These are phyloP conservation scores for Myxozyma geophila DNA, from an alignment of 805 yeast species.

Conservation along the genomic window DNA sequence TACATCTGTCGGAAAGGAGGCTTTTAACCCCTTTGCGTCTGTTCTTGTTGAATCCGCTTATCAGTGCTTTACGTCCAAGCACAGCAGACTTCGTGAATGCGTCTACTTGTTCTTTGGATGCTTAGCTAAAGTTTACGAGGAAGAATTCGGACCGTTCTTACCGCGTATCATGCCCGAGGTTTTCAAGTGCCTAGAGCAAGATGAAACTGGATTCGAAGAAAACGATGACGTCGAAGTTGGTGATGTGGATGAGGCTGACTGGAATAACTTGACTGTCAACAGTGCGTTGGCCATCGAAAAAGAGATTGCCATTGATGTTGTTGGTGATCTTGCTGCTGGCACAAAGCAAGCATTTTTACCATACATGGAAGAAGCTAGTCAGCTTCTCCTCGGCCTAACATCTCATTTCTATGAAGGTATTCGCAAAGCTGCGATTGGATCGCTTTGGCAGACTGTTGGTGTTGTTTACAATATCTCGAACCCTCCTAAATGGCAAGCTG, in stretches of 20 bases:
- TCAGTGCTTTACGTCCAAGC: constrained; percentile 72
- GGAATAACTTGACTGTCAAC: constrained; percentile 80
- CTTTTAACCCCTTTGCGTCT: constrained; percentile 82
- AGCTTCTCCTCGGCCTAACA: constrained; percentile 68
- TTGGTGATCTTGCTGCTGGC: constrained; percentile 85
- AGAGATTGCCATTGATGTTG: constrained; percentile 90
- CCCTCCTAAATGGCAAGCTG: constrained; percentile 44
- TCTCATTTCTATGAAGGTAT: constrained; percentile 85
- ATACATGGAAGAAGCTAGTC: constrained; percentile 70
- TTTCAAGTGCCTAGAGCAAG: constrained; percentile 80
- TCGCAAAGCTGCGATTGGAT: constrained; percentile 80
- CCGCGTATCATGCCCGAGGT: constrained; percentile 82
- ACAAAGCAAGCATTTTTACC: constrained; percentile 79
- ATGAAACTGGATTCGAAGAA: constrained; percentile 59
- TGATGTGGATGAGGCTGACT: constrained; percentile 60
- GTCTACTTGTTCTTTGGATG: constrained; percentile 92
- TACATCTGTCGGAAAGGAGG: constrained; percentile 91
- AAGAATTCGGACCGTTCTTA: constrained; percentile 84
- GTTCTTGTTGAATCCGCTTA: constrained; percentile 89
- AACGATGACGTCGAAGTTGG: constrained; percentile 39
- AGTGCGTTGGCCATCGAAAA: constrained; percentile 95
- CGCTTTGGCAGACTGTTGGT: constrained; percentile 81
- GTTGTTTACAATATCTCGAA: constrained; percentile 55
- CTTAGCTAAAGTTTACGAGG: constrained; percentile 93
- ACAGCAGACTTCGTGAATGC: constrained; percentile 88